phyloP scores from a whole-genome alignment of 495 filamentous ascomycete species.

The Cryomyces antarcticus region DNA sequence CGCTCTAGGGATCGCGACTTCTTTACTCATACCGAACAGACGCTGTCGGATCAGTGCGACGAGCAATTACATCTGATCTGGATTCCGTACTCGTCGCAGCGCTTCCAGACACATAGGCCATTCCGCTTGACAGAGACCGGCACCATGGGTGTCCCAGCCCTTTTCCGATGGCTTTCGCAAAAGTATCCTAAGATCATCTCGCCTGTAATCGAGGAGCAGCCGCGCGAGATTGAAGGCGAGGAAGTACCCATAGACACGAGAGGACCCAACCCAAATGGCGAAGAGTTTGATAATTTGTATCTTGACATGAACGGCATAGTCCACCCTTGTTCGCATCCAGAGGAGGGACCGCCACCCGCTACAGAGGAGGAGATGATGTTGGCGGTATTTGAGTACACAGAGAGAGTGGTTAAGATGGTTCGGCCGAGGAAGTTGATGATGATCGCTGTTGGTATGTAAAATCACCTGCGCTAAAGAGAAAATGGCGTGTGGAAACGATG shows the following conservation, averaged over 20 bases:
- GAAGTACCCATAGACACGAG: slow-evolving; percentile 68
- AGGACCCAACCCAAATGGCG: slow-evolving; percentile 85
- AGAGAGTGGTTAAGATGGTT: slow-evolving; percentile 95
- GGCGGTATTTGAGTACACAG: slow-evolving; percentile 91
- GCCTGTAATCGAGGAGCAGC: slow-evolving; percentile 67
- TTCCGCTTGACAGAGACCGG: too few species aligned
- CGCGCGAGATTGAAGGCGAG: slow-evolving; percentile 42
- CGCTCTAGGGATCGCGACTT: too few species aligned
- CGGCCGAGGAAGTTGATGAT: slow-evolving; percentile 85
- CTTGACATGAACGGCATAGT: slow-evolving; percentile 99
- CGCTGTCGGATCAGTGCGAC: too few species aligned
- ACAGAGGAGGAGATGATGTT: slow-evolving; percentile 99
- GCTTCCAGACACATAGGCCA: too few species aligned
- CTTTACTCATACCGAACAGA: too few species aligned
- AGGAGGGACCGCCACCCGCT: slow-evolving; percentile 74
- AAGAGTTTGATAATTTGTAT: slow-evolving; percentile 94
- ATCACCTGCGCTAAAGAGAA: not conserved
- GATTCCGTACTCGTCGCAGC: too few species aligned
- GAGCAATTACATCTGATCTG: too few species aligned
- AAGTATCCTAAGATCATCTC: slow-evolving; percentile 95
- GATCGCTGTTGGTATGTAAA: slow-evolving; percentile 84
- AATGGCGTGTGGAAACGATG: not conserved
- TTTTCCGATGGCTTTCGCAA: slow-evolving; percentile 83
- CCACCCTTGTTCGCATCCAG: slow-evolving; percentile 94
- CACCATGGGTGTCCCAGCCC: slow-evolving; percentile 83